These are phyloP conservation scores for Chalciporus piperatus DNA, from an alignment of 768 basidiomycete species.

Conservation along the genomic window DNA sequence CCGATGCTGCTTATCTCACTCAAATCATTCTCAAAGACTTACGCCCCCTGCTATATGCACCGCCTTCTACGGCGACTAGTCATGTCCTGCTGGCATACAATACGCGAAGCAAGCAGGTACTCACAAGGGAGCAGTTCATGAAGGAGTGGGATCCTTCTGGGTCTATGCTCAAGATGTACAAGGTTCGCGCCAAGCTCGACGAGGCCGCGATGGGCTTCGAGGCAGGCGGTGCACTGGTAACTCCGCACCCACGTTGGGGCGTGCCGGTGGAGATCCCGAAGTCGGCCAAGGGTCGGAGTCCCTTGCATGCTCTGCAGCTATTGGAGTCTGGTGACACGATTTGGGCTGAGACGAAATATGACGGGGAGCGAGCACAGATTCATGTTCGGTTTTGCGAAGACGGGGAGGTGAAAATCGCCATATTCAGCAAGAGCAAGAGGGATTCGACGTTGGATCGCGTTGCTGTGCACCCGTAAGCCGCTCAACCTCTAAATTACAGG, in stretches of 20 bases:
- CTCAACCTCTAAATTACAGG: background rate
- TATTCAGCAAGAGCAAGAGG: slow-evolving; percentile 86
- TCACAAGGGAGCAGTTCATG: slow-evolving; percentile 68
- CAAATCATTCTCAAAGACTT: slow-evolving; percentile 91
- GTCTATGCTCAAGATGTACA: slow-evolving; percentile 52
- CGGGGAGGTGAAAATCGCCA: slow-evolving; percentile 51
- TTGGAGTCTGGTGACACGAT: slow-evolving; percentile 34
- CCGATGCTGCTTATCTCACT: slow-evolving; percentile 65
- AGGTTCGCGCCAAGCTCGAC: slow-evolving; percentile 55
- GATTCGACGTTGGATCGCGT: slow-evolving; percentile 77
- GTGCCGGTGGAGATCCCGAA: slow-evolving; percentile 77
- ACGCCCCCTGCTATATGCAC: slow-evolving; percentile 72
- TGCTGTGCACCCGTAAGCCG: slow-evolving; percentile 52
- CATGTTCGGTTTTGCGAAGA: slow-evolving; percentile 58
- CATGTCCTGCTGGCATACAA: slow-evolving; percentile 55
- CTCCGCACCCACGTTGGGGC: slow-evolving; percentile 47
- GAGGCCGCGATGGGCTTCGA: slow-evolving; percentile 50
- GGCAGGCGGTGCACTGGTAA: slow-evolving; percentile 22
- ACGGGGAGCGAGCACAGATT: slow-evolving; percentile 93
- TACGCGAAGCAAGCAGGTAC: slow-evolving; percentile 48
- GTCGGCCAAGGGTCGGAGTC: slow-evolving; percentile 69
- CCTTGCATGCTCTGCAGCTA: slow-evolving; percentile 51
- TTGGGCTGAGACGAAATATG: slow-evolving; percentile 93
- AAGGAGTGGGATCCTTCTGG: slow-evolving; percentile 63
- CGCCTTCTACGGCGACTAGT: slow-evolving; percentile 45